phyloP scores from a whole-genome alignment of 176 grass and related monocot species.

The Echinochloa phyllopogon region DNA sequence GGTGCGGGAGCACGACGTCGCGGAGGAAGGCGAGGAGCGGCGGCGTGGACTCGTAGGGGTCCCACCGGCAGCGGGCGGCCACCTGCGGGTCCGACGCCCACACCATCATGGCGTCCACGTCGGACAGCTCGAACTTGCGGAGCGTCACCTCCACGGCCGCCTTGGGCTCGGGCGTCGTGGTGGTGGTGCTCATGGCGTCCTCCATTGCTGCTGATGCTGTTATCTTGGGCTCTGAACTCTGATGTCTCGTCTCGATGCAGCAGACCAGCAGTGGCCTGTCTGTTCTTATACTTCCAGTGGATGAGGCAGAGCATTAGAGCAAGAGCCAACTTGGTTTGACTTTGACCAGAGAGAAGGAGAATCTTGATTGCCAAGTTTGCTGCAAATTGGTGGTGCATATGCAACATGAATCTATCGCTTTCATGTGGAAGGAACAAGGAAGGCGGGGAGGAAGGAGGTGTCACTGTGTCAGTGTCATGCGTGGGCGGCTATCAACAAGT shows the following conservation, averaged over 20 bases:
- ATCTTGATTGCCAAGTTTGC: slow-evolving; percentile 11
- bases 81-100: slow-evolving; percentile 83
- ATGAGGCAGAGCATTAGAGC: too few species aligned
- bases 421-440: not conserved
- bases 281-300: slow-evolving; percentile 1
- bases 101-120: slow-evolving; percentile 71
- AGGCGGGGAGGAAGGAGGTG: not conserved
- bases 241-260: not conserved
- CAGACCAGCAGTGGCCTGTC: too few species aligned
- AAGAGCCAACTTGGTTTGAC: slow-evolving; percentile 5
- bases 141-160: slow-evolving; percentile 47
- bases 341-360: not conserved
- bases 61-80: slow-evolving; percentile 59
- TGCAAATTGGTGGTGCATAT: not conserved
- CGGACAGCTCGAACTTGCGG: slow-evolving; percentile 57
- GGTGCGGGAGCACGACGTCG: slow-evolving; percentile 63
- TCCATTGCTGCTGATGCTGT: not conserved
- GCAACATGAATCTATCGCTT: not conserved
- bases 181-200: not conserved
- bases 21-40: slow-evolving; percentile 63
- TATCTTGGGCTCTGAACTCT: not conserved
- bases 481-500: not conserved
- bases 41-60: slow-evolving; percentile 64
- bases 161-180: not conserved
- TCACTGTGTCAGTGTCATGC: not conserved